Evolutionary conservation across 257 asterid species (phyloP).

Genomic region (Solanum peruvianum): DNA sequence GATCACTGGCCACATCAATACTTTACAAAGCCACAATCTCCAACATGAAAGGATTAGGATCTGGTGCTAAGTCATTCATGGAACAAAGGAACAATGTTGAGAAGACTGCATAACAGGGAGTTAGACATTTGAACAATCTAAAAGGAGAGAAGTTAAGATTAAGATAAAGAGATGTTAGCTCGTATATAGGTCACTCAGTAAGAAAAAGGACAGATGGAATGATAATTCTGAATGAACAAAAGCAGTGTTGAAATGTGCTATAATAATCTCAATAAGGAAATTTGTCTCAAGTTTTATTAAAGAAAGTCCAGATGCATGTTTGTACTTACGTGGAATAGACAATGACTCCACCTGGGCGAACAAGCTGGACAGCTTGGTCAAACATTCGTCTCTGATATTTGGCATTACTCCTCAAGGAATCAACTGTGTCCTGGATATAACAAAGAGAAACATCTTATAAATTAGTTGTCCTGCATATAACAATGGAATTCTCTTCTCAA

Average conservation of each 20-base stretch:
- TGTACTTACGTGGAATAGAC: conserved; percentile 89
- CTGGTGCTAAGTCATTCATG: neutral
- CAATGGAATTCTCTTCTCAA: neutral
- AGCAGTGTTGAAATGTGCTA: neutral
- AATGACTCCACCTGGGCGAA: conserved; percentile 91
- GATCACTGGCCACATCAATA: neutral
- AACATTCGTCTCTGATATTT: conserved; percentile 86
- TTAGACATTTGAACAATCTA: neutral
- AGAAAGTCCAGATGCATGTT: neutral
- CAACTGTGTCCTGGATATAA: conserved; percentile 55
- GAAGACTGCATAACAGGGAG: neutral
- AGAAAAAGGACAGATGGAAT: neutral
- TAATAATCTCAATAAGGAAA: neutral
- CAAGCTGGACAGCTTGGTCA: conserved; percentile 97
- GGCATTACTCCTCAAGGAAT: conserved; percentile 73
- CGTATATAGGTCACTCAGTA: neutral
- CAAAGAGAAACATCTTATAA: neutral
- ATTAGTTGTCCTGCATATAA: neutral
- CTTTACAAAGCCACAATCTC: neutral
- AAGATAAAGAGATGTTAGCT: neutral
- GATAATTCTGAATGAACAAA: neutral
- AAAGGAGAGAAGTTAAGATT: neutral
- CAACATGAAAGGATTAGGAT: neutral
- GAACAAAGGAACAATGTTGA: neutral
- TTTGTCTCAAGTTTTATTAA: neutral